These are phyloP conservation scores for Panicum hallii DNA, from an alignment of 202 grass and related monocot species.

Conservation along the genomic window DNA sequence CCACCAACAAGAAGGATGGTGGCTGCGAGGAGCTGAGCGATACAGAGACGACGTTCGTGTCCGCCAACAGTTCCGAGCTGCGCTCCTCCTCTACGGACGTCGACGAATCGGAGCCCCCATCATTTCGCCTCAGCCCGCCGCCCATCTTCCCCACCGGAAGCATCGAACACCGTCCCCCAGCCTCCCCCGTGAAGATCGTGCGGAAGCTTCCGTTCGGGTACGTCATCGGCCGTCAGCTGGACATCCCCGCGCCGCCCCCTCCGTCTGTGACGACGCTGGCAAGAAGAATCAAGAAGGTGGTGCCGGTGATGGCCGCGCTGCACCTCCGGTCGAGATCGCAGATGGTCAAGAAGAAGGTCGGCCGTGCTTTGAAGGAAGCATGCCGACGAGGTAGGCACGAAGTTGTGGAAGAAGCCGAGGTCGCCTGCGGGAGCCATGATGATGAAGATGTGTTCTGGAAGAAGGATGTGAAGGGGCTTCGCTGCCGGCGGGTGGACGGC, in stretches of 20 bases:
- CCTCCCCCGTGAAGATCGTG: conserved; percentile 24
- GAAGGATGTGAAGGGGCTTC: conserved; percentile 41
- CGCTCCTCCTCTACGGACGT: not conserved
- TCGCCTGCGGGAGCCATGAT: not conserved
- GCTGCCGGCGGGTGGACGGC: conserved; percentile 28
- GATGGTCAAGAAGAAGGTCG: conserved; percentile 14
- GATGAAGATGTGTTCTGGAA: conserved; percentile 48
- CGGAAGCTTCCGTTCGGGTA: conserved; percentile 46
- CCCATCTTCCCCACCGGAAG: conserved; percentile 38
- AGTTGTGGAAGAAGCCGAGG: not conserved
- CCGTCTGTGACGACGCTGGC: not conserved
- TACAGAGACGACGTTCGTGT: conserved; percentile 25
- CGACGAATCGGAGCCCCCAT: not conserved
- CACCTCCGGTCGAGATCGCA: not conserved
- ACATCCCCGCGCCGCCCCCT: not conserved
- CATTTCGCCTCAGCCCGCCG: conserved; percentile 18
- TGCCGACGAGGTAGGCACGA: not conserved
- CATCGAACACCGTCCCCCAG: not conserved
- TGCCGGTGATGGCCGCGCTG: not conserved
- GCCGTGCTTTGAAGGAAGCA: not conserved
- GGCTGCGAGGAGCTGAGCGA: conserved; percentile 7
- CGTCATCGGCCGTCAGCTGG: conserved; percentile 33
- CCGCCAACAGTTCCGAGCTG: conserved; percentile 30
- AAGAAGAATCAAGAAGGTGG: not conserved
- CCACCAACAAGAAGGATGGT: not conserved